A percentile compares a stretch with the other conserved stretches of the same genome.
Evolutionary conservation across 2,329 filamentous ascomycete genomes (phyloP).

Genomic region (Aspergillus sp.): DNA sequence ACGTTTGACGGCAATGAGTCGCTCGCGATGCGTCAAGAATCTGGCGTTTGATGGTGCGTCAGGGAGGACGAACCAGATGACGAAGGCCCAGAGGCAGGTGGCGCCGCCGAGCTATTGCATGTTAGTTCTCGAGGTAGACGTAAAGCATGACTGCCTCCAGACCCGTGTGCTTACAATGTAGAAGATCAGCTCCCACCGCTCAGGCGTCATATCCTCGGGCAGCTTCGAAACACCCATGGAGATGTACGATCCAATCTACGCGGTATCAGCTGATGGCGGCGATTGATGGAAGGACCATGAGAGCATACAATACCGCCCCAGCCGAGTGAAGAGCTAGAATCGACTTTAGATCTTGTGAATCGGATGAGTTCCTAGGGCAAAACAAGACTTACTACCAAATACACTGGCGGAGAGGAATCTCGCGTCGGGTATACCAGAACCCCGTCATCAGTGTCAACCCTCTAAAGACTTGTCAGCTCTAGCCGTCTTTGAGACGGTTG

Average conservation of each 20-base stretch:
- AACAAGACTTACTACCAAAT: slow-evolving; percentile 12
- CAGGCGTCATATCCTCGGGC: neutral
- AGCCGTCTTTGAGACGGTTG: too few relatives aligned
- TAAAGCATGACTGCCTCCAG: too few relatives aligned
- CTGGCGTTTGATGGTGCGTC: slow-evolving; percentile 16
- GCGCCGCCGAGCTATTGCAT: neutral
- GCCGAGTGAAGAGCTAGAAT: slow-evolving; percentile 9
- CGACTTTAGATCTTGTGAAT: too few relatives aligned
- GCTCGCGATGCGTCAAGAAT: slow-evolving; percentile 13
- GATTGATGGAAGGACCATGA: slow-evolving; percentile 15
- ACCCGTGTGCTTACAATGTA: slow-evolving; percentile 9
- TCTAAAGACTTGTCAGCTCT: too few relatives aligned
- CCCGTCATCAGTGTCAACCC: slow-evolving; percentile 20
- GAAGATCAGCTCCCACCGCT: slow-evolving; percentile 18
- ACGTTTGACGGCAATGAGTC: slow-evolving; percentile 13
- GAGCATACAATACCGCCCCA: slow-evolving; percentile 20
- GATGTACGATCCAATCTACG: too few relatives aligned
- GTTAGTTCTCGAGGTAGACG: too few relatives aligned
- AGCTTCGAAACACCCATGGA: slow-evolving; percentile 7
- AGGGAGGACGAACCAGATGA: slow-evolving; percentile 10
- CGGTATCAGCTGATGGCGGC: too few relatives aligned
- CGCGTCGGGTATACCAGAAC: slow-evolving; percentile 21
- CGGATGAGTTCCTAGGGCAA: too few relatives aligned
- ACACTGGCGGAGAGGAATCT: slow-evolving; percentile 21
- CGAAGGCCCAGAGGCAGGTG: slow-evolving; percentile 18